Evolutionary conservation across 1,284 basidiomycete species (phyloP), one percentile per base, ranked within the genome.

Genomic region (Austropuccinia psidii): DNA sequence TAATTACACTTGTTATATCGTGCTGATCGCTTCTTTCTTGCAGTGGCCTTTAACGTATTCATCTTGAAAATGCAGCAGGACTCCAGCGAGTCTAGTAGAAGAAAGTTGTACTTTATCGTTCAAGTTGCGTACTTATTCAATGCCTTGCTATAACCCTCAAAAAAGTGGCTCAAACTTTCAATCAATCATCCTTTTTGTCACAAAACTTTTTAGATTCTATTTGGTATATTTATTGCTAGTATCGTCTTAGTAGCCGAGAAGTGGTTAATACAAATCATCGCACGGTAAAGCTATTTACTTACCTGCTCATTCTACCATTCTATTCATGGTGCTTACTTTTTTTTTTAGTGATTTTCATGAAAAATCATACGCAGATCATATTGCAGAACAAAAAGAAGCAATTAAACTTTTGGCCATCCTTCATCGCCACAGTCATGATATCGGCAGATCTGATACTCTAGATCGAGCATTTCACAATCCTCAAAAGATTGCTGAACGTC

Each of bases 231-330:
- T 79, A 80, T 95, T 64, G 90, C 88, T 78, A 82, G 88, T 0
- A 84, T 86, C 41, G 84, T 93, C 29, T 84, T 93, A 8, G 84
- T 90, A 9, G 87, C 85, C 64, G 91, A 95, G 80, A 97, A 97
- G 80, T 86, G 93, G 75, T 81, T 88, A 17, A 90, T 96, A 73
- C 93, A 96, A 80, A 87, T 88, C 83, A 91, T 94, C 77, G 89
- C 90, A 75, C 80, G 69, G 69, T 72, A 31, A 35, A 57, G 31
- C 19, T 13, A 58, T 9, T 33, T 39, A 41, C 4, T 19, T 27
- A n/a, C 54, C 29, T 50, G 24, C 24, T 77, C 74, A 11, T 64
- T 15, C 52, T 74, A 50, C 43, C 24, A 29, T 33, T 47, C 17
- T 24, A 29, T 2, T 27, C n/a, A n/a, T 19, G 27, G 11, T 4